Conservation (phyloP, 257 asterid species). For the Forsythia suspensa region DNA sequence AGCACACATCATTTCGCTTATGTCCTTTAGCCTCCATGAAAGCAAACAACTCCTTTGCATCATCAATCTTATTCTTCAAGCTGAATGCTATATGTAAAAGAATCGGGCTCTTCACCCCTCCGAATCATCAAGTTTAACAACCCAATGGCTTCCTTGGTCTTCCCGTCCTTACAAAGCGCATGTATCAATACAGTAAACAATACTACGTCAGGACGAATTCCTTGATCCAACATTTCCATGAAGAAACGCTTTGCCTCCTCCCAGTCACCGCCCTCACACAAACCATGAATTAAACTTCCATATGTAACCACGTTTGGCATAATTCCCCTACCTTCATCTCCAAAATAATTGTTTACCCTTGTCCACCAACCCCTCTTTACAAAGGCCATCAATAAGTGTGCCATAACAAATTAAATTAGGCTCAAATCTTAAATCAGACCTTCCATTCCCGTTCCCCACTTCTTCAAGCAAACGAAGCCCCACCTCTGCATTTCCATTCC, state of each 20-base stretch:
- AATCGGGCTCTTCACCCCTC: slow-evolving; percentile 64
- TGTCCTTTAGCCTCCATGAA: slow-evolving; percentile 54
- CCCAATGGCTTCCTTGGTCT: slow-evolving; percentile 53
- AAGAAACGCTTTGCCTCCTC: slow-evolving; percentile 54
- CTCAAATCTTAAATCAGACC: slow-evolving; percentile 32
- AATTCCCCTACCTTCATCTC: slow-evolving; percentile 63
- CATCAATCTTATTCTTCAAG: slow-evolving; percentile 44
- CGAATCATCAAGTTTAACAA: slow-evolving; percentile 56
- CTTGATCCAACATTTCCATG: slow-evolving; percentile 59
- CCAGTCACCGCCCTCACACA: slow-evolving; percentile 51
- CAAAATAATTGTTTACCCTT: slow-evolving; percentile 47
- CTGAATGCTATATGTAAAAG: slow-evolving; percentile 53
- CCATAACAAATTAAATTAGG: slow-evolving; percentile 58
- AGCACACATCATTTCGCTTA: slow-evolving; percentile 36
- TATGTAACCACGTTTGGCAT: slow-evolving; percentile 54
- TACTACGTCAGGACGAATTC: slow-evolving; percentile 56
- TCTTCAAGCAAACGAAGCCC: slow-evolving; percentile 56
- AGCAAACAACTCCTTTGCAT: slow-evolving; percentile 54
- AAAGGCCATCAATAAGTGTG: slow-evolving; percentile 58
- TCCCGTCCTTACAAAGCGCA: slow-evolving; percentile 62
- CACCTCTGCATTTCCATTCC: slow-evolving; percentile 55
- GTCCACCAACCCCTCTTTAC: slow-evolving; percentile 56
- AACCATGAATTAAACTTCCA: slow-evolving; percentile 50
- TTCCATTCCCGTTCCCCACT: slow-evolving; percentile 33
- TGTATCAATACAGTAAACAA: slow-evolving; percentile 53